phyloP scores from a whole-genome alignment of 257 asterid genomes.

The Plectranthus barbatus region DNA sequence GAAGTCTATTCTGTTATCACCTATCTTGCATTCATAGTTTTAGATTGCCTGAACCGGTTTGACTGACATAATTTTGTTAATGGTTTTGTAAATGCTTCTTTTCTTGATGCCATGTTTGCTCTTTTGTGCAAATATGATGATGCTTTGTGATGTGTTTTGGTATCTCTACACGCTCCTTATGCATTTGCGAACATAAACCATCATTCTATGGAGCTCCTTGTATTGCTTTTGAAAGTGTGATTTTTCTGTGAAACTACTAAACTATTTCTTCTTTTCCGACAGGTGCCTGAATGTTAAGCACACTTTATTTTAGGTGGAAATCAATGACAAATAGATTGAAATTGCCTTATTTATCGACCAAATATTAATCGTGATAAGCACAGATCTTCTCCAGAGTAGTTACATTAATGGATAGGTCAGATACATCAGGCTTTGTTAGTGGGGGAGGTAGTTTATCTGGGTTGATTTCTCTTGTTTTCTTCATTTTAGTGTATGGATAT shows the following conservation, averaged over 20 bases:
- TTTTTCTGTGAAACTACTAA: not conserved
- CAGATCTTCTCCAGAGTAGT: constrained; percentile 19
- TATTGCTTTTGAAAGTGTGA: not conserved
- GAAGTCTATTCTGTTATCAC: too few relatives aligned
- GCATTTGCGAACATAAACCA: not conserved
- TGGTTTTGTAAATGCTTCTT: not conserved
- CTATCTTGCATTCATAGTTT: not conserved
- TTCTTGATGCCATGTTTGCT: not conserved
- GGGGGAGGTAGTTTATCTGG: constrained; percentile 57
- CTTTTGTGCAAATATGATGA: not conserved
- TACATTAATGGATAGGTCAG: constrained; percentile 64
- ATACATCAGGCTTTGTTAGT: constrained; percentile 87
- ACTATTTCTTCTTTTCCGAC: constrained; percentile 13
- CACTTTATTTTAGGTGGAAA: constrained; percentile 3
- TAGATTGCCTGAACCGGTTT: not conserved
- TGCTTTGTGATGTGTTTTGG: not conserved
- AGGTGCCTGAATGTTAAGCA: constrained; percentile 31
- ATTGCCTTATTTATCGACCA: not conserved
- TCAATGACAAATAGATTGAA: constrained; percentile 15
- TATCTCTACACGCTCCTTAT: not conserved
- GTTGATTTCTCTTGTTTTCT: constrained; percentile 28
- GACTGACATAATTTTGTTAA: too few relatives aligned
- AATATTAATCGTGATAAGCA: too few relatives aligned
- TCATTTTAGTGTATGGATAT: constrained; percentile 40
- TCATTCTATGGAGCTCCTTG: not conserved